Base-by-base conservation (phyloP, 768 basidiomycete species). In the Sporobolomyces roseus region DNA sequence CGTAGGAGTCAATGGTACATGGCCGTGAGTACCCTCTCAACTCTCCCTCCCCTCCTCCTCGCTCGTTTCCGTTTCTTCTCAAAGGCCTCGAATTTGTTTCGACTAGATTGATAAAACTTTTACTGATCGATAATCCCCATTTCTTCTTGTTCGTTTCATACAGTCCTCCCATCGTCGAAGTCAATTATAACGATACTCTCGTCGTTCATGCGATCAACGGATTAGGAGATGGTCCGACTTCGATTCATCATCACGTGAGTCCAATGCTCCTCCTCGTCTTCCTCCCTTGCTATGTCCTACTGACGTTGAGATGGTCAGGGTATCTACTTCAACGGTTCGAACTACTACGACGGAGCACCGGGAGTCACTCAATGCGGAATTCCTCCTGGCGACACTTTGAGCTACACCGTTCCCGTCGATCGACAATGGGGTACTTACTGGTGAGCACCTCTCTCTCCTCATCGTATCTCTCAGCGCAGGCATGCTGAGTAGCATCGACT, bases 341-440 rank as follows among this genome's bases (percentile, higher is more conserved):
- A 85, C 23, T 96, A 89, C 86, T 88, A 87, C 82, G 94, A 98
- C 78, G 94, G 94, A 43, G 91, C 94, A 0, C 78, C 84, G 36
- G 85, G 83, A 9, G 85, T 92, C 45, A 84, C 88, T 0, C 90
- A 97, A 81, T 98, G 84, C 70, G 81, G 82, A 33, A 89, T 93
- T 21, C 91, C 92, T 0, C 84, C 85, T 0, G 87, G 87, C 45
- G 14, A 55, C 8, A 23, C 55, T 0, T 32, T 73, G 19, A 43
- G 35, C 6, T 73, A 73, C 66, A 58, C 71, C 45, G 52, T 73
- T 21, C 50, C 51, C 8, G 65, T 69, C 25, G 56, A 60, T 17
- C 27, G 16, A 0, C 63, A 73, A 52, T 49, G 38, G 43, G 72
- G 72, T 23, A 73, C 72, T 1, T 73, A 73, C 63, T 73, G 72